Conservation (phyloP, 345 rosid genomes). For the Cardamine chenopodiifolia region DNA sequence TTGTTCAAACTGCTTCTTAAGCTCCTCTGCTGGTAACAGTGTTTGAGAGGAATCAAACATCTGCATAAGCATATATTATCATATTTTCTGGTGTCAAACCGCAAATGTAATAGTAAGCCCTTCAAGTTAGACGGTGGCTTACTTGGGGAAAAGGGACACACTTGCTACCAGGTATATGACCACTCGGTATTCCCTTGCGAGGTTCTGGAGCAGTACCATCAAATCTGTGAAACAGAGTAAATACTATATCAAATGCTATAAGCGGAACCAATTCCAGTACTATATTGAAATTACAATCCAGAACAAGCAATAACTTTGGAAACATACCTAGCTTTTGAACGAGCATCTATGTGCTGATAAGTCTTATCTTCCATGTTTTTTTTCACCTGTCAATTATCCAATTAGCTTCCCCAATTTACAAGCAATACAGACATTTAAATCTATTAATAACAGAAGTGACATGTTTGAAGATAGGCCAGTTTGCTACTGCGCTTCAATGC, state of each 20-base stretch:
- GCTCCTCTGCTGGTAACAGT: conserved; percentile 70
- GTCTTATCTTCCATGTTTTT: conserved; percentile 46
- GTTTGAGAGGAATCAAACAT: conserved; percentile 78
- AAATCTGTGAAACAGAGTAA: conserved; percentile 53
- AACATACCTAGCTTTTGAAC: conserved; percentile 29
- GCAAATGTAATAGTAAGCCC: not conserved
- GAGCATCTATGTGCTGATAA: conserved; percentile 56
- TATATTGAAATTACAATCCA: not conserved
- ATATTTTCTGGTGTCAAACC: conserved; percentile 1
- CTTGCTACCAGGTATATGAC: conserved; percentile 94
- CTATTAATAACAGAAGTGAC: not conserved
- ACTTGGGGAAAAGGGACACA: conserved; percentile 84
- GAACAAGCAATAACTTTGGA: not conserved
- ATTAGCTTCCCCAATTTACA: conserved; percentile 5
- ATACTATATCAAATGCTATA: not conserved
- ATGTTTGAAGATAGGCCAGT: not conserved
- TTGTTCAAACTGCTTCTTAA: conserved; percentile 69
- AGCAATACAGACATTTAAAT: conserved; percentile 4
- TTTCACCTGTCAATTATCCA: conserved; percentile 52
- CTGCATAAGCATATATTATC: conserved; percentile 48
- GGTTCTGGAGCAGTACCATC: conserved; percentile 89
- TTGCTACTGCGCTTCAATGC: not conserved
- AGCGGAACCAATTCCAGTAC: not conserved
- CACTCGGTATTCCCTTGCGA: conserved; percentile 83
- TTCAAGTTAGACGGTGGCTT: conserved; percentile 21